Evolutionary conservation across 148 eudicot species (phyloP), one percentile per base, ranked within the genome.

Genomic region (Rhododendron henanense): DNA sequence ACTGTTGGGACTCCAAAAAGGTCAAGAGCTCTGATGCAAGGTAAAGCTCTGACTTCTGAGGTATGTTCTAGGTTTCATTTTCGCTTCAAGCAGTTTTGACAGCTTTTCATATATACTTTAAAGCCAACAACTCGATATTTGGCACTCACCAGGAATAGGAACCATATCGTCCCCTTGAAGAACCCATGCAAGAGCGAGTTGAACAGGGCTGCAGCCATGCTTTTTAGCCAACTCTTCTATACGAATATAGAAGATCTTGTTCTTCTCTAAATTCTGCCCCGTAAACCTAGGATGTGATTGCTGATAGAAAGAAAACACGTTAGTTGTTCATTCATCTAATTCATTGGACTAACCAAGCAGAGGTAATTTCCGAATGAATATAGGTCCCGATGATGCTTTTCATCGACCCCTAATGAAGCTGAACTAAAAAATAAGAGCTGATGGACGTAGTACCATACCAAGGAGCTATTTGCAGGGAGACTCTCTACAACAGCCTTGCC

Each of bases 171-270:
- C 91, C 73, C 96, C 96, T 85, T 92, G 94, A 87, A 92, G 88
- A 87, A 95, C 87, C 98, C 98, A 94, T 55, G 98, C 88, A 83
- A 95, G 87, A 37, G 98, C 96, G 53, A 95, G 92, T 88, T 95
- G 98, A 85, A 89, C 86, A 21, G 92, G 90, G 19, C 91, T 90
- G 90, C 94, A 95, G 74, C 92, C 91, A 84, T 95, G 90, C 85
- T 92, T 94, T 73, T 83, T 85, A 10, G 96, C 91, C 63, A 94
- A 84, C 83, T 81, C 89, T 83, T 90, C 94, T 28, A 93, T 45
- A 23, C 91, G 88, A 25, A 59, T 39, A 85, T 94, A 95, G 45
- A 94, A 81, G 10, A 84, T 83, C 90, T 94, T 95, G 92, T 93
- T 95, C 88, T 92, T 88, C 87, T 94, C 90, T 21, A 93, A 81